A percentile compares a stretch with the other conserved stretches of the same genome.
Conservation (phyloP, 768 basidiomycete species). For the Filobasidium wieringae region DNA sequence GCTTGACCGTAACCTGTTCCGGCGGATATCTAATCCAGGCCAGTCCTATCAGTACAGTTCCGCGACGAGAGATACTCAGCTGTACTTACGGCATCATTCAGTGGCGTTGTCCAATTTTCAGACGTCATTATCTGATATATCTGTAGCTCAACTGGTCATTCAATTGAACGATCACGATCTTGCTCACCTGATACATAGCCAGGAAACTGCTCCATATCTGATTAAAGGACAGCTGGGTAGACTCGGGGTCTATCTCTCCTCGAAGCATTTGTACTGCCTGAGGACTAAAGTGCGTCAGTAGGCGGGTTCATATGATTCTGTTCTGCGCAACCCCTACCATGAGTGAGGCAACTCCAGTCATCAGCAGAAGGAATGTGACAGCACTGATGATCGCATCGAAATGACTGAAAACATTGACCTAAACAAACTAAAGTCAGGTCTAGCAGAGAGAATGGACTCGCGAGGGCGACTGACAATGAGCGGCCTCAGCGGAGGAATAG, state of each 20-base stretch:
- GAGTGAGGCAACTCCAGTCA: constrained; percentile 76
- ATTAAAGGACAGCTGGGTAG: constrained; percentile 57
- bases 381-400: constrained; percentile 84
- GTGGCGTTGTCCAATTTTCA: constrained; percentile 61
- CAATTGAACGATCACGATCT: background rate
- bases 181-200: constrained; percentile 54
- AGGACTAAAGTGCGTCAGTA: too few species aligned
- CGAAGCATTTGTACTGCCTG: constrained; percentile 65
- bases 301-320: background rate
- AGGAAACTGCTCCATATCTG: constrained; percentile 75
- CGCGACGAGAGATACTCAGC: background rate
- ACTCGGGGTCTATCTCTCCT: constrained; percentile 53
- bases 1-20: constrained; percentile 59
- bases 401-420: constrained; percentile 84
- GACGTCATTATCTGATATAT: constrained; percentile 63
- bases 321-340: constrained; percentile 42
- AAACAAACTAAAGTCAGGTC: background rate
- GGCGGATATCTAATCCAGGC: constrained; percentile 52
- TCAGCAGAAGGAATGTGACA: constrained; percentile 73
- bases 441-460: background rate
- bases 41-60: constrained; percentile 37
- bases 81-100: constrained; percentile 23
- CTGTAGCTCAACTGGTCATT: background rate
- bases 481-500: constrained; percentile 79
- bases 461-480: constrained; percentile 51